These are phyloP conservation scores for Lanzia echinophila DNA, from an alignment of 2,329 filamentous ascomycete genomes.

Conservation along the genomic window DNA sequence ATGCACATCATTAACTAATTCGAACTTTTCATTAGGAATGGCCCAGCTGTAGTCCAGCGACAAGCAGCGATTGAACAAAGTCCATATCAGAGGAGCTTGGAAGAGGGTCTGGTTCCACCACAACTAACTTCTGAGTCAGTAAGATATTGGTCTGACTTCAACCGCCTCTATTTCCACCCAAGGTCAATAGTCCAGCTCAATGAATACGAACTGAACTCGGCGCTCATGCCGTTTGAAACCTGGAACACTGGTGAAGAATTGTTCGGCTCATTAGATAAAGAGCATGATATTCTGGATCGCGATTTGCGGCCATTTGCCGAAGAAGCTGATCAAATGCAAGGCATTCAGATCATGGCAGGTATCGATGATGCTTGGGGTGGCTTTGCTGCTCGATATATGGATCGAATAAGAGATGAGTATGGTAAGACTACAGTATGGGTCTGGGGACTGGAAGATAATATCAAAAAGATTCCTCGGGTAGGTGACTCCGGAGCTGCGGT, in stretches of 20 bases:
- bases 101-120: slow-evolving; percentile 59
- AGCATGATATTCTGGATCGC: slow-evolving; percentile 83
- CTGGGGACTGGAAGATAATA: slow-evolving; percentile 69
- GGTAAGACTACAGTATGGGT: slow-evolving; percentile 82
- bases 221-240: slow-evolving; percentile 74
- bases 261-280: slow-evolving; percentile 64
- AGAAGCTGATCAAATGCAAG: slow-evolving; percentile 89
- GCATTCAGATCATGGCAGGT: slow-evolving; percentile 67
- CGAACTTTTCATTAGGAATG: slow-evolving; percentile 45
- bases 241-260: slow-evolving; percentile 69
- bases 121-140: slow-evolving; percentile 62
- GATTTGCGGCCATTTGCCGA: slow-evolving; percentile 84
- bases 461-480: slow-evolving; percentile 48
- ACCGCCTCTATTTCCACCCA: slow-evolving; percentile 86
- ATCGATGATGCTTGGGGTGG: slow-evolving; percentile 78
- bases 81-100: slow-evolving; percentile 73
- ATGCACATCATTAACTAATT: not conserved
- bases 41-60: slow-evolving; percentile 60
- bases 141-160: slow-evolving; percentile 97
- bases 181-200: slow-evolving; percentile 79
- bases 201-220: slow-evolving; percentile 78
- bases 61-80: slow-evolving; percentile 61
- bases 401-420: slow-evolving; percentile 81
- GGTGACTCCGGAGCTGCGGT: slow-evolving; percentile 23
- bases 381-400: slow-evolving; percentile 65